A percentile compares a stretch with the other conserved stretches of the same genome.
These are phyloP conservation scores for Solanum gracilifrons DNA, from an alignment of 257 asterid genomes.

Conservation along the genomic window DNA sequence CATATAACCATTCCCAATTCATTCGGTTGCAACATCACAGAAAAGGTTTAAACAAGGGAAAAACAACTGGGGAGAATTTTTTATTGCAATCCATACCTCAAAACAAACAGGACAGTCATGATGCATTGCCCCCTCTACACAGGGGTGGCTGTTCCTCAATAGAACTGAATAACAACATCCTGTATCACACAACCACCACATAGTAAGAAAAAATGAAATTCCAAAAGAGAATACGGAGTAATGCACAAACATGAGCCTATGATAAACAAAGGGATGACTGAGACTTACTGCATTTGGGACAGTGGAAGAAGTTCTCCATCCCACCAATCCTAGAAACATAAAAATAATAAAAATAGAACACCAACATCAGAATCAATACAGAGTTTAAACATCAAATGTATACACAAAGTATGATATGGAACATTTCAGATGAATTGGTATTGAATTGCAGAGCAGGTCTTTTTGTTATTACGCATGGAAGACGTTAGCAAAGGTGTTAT, in stretches of 20 bases:
- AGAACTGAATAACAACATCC: constrained; percentile 41
- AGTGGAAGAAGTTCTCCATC: constrained; percentile 55
- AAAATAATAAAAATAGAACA: background rate
- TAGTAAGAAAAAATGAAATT: background rate
- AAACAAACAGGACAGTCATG: constrained; percentile 90
- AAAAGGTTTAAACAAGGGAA: background rate
- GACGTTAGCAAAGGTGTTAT: background rate
- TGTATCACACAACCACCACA: constrained; percentile 5
- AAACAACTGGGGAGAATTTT: background rate
- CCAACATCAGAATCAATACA: background rate
- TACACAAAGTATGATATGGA: background rate
- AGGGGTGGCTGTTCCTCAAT: constrained; percentile 52
- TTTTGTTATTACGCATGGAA: background rate
- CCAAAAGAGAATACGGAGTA: background rate
- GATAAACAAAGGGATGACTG: background rate
- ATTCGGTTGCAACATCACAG: background rate
- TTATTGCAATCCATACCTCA: constrained; percentile 36
- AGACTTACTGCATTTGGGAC: constrained; percentile 52
- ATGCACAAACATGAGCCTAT: background rate
- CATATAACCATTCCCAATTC: background rate
- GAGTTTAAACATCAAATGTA: background rate
- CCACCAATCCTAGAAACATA: constrained; percentile 56
- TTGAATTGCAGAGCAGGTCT: background rate
- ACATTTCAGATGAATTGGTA: background rate
- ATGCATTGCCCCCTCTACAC: constrained; percentile 91